Base-by-base conservation (phyloP, 2,329 filamentous ascomycete species). In the Chalaropsis ovoidea region DNA sequence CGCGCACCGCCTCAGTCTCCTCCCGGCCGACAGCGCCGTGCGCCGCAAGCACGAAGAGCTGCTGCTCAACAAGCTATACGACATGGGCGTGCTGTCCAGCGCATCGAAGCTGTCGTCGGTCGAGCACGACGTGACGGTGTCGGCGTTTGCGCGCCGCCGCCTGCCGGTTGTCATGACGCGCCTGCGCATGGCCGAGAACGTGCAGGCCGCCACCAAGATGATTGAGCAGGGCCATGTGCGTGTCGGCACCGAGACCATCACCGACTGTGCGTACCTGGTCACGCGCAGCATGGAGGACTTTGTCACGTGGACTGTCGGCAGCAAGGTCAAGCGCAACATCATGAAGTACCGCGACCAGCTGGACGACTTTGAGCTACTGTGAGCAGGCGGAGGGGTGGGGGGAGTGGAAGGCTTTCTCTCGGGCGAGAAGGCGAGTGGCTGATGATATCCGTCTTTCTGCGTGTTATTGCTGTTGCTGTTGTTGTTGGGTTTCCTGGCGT, bases 261-360 rank as follows among this genome's bases (percentile, higher is more conserved):
- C 89, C 1, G 93, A 97, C 74, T 86, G 91, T 35, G 92, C 91
- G 0, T 96, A 91, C 72, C 76, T 96, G 64, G 90, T 97, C 7
- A 94, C 90, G 45, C 81, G 92, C 69, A 89, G 85, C 68, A 90
- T 95, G 82, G 93, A 97, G 77, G 93, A 97, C 77, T 96, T 95
- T 74, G 88, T 97, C 19, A 96, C 93, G 0, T 97, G 93, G 93
- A 87, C 93, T 10, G 89, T 95, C 72, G 90, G 90, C 68, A 95
- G 90, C 76, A 96, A 96, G 88, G 92, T 97, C 75, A 96, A 95
- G 87, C 84, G 88, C 73, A 94, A 91, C 74, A 95, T 96, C 69
- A 86, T 96, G 84, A 90, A 89, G 77, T 97, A 96, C 75, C 85
- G 90, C 71, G 91, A 96, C 76, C 90, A 95, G 79, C 77, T 96